Evolutionary conservation across 1,139 yeast genomes (phyloP), one percentile per base, ranked within the genome.

Genomic region (Candida pseudocylindracea): DNA sequence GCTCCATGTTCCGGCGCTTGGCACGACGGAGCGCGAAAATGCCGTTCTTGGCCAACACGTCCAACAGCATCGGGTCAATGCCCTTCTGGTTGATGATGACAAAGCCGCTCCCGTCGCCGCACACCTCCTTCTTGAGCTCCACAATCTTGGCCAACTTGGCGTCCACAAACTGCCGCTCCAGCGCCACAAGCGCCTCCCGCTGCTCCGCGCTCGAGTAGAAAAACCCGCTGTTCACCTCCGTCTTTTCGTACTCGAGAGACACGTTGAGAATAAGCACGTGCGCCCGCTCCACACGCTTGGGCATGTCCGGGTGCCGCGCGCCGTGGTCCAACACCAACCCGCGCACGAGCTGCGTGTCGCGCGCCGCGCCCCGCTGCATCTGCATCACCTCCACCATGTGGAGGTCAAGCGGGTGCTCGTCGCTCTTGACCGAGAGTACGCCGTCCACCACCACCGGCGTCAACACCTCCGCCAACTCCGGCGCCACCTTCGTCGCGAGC

Each of bases 281-380:
- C 2, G 95, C 94, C 52, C 88, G 80, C 42, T 69, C 68, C 15
- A 88, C 75, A 36, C 72, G 57, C 44, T 72, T 78, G 36, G 98
- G 98, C 99, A 91, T 91, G 53, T 88, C 98, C 30, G 99, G 99
- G 58, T 91, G 98, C 50, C 99, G 72, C 11, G 95, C 95, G 39
- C 99, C 99, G 50, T 91, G 99, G 50, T 91, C 99, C 42, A 91
- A 64, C 29, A 88, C 96, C 42, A 91, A 66, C 31, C 99, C 99
- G 44, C 67, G 72, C 41, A 91, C 62, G 40, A 91, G 68, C 44
- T 67, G 67, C 13, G 98, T 85, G 37, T 85, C 92, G 39, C 71
- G 67, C 31, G 91, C 80, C 31, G 75, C 65, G 41, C 85, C 78
- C 46, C 79, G 91, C 64, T 88, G 95, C 96, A 91, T 91, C 42